Percentiles rank a stretch among this genome's conserved stretches.
Conservation (phyloP, 140 eudicot species). For the Senecio squalidus region DNA sequence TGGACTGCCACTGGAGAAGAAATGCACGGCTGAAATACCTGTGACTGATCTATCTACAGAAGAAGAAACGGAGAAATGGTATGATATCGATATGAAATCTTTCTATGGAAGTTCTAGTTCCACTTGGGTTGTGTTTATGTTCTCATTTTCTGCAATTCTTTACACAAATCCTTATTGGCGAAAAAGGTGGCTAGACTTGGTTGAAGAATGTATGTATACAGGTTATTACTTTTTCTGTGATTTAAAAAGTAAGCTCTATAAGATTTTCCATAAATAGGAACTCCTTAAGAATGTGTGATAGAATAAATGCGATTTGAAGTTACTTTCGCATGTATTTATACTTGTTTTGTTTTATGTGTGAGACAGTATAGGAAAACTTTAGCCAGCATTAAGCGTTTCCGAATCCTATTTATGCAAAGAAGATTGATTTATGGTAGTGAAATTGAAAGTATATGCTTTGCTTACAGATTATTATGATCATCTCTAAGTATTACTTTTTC, state of each 20-base stretch:
- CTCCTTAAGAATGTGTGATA: neutral
- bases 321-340: too few relatives aligned
- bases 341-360: too few relatives aligned
- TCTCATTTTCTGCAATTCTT: slow-evolving; percentile 13
- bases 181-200: neutral
- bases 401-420: too few relatives aligned
- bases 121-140: slow-evolving; percentile 17
- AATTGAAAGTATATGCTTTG: too few relatives aligned
- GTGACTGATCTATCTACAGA: neutral
- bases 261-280: neutral
- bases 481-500: too few relatives aligned
- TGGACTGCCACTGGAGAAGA: slow-evolving; percentile 26
- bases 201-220: slow-evolving; percentile 13
- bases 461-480: too few relatives aligned
- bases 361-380: too few relatives aligned
- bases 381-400: too few relatives aligned
- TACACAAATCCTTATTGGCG: slow-evolving; percentile 29
- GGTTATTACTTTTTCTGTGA: neutral
- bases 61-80: slow-evolving; percentile 13
- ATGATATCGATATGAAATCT: slow-evolving; percentile 3
- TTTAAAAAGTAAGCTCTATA: too few relatives aligned
- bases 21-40: neutral
- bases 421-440: too few relatives aligned
- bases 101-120: slow-evolving; percentile 16
- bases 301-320: too few relatives aligned